Conservation (phyloP, 2,329 filamentous ascomycete genomes). For the Sordariomycetes sp. region DNA sequence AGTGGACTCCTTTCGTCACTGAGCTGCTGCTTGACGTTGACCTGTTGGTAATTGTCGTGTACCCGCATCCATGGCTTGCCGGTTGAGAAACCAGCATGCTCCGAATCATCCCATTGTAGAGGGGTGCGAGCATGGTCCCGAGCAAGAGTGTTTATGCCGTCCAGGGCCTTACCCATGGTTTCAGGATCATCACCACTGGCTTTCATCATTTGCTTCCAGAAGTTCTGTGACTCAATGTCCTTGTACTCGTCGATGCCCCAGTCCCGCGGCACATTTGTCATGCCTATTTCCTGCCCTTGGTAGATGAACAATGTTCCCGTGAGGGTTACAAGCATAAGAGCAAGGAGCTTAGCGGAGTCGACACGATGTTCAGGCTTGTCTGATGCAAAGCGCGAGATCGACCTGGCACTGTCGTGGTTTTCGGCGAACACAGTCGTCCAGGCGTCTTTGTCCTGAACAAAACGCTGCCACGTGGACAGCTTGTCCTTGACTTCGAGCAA, state of each 20-base stretch:
- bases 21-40: slow-evolving; percentile 11
- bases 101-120: slow-evolving; percentile 38
- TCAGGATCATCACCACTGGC: slow-evolving; percentile 19
- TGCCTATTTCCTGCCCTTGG: slow-evolving; percentile 43
- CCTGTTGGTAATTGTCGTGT: slow-evolving; percentile 11
- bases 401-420: slow-evolving; percentile 53
- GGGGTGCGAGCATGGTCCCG: slow-evolving; percentile 15
- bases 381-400: slow-evolving; percentile 33
- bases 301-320: slow-evolving; percentile 37
- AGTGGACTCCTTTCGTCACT: background rate
- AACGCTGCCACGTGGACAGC: slow-evolving; percentile 37
- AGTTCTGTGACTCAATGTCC: slow-evolving; percentile 32
- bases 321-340: slow-evolving; percentile 25
- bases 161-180: slow-evolving; percentile 34
- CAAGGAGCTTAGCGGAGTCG: slow-evolving; percentile 37
- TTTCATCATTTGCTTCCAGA: slow-evolving; percentile 25
- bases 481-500: slow-evolving; percentile 28
- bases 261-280: slow-evolving; percentile 30
- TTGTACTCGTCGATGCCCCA: slow-evolving; percentile 33
- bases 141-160: slow-evolving; percentile 41
- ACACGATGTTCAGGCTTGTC: slow-evolving; percentile 1
- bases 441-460: slow-evolving; percentile 39
- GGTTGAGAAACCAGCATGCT: slow-evolving; percentile 32
- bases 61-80: slow-evolving; percentile 15
- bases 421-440: slow-evolving; percentile 55